Percentiles rank a stretch among this genome's conserved stretches.
Evolutionary conservation across 2,329 filamentous ascomycete genomes (phyloP).

Genomic region (Venturia pyrina): DNA sequence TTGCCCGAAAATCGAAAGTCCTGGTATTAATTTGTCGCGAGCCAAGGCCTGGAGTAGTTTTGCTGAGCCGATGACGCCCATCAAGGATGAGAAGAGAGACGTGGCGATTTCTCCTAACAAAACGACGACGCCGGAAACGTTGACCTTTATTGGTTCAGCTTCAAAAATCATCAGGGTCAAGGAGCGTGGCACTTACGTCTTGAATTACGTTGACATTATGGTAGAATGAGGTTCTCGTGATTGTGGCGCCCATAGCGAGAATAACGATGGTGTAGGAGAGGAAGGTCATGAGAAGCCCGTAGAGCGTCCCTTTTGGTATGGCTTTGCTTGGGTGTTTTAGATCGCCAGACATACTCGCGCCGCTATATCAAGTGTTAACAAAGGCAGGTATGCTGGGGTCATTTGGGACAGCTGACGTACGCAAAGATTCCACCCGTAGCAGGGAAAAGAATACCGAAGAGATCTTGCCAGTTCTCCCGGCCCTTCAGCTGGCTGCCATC

Average conservation of each 20-base stretch:
- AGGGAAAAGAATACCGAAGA: conserved; percentile 81
- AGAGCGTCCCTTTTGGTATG: conserved; percentile 76
- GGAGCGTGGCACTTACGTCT: conserved; percentile 38
- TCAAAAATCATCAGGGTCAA: not conserved
- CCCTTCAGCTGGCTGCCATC: conserved; percentile 52
- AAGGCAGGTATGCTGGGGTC: not conserved
- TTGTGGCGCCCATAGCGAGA: conserved; percentile 65
- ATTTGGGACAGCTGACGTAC: conserved; percentile 24
- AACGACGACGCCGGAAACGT: conserved; percentile 61
- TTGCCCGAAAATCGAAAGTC: conserved; percentile 62
- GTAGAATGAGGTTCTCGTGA: conserved; percentile 64
- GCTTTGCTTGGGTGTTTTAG: conserved; percentile 71
- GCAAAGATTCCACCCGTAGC: conserved; percentile 52
- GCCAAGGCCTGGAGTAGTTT: conserved; percentile 78
- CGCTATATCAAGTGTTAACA: conserved; percentile 29
- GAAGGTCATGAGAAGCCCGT: conserved; percentile 67
- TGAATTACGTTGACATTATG: conserved; percentile 71
- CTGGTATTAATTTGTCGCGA: conserved; percentile 68
- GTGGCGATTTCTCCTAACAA: conserved; percentile 75
- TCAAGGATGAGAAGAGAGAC: conserved; percentile 74
- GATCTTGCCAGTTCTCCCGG: conserved; percentile 62
- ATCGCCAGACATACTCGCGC: conserved; percentile 86
- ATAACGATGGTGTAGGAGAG: conserved; percentile 67
- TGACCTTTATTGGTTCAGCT: conserved; percentile 40
- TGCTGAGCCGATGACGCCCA: conserved; percentile 77